Evolutionary conservation across 768 basidiomycete species (phyloP), one percentile per base, ranked within the genome.

Genomic region (Termitomyces sp.): DNA sequence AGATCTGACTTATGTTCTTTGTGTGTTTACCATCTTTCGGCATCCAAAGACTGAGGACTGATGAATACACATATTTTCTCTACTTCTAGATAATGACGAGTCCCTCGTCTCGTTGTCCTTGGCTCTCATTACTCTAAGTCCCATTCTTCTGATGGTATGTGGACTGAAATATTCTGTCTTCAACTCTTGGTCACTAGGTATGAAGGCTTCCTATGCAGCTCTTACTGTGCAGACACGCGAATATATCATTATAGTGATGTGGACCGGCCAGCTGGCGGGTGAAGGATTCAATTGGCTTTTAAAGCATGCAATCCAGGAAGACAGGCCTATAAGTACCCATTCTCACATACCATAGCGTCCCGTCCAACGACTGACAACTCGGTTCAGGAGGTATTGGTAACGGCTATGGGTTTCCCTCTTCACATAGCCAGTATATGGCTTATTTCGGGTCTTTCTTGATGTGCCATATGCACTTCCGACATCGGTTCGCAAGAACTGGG

Each of bases 401-500:
- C 54, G 91, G 91, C 14, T 93, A 92, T 66, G 92, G 90, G 7
- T 93, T 93, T 63, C 92, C 92, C 0, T 92, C 91, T 0, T 92
- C 90, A 14, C 92, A 94, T 66, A 90, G 89, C 69, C 92, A 94
- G 70, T 92, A 87, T 68, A 92, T 94, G 92, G 92, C 84, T 16
- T 94, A 89, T 71, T 93, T 94, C 61, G 77, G 86, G 5, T 77
- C 89, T 0, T 94, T 93, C 69, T 69, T 93, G 43, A 66, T 85
- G 42, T 83, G 87, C 65, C 92, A 94, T 71, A 66, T 93, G 48
- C 81, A 80, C 60, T 85, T 84, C 60, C 82, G 83, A 35, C 90
- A 92, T 63, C 77, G 79, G 3, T 90, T 89, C 61, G 55, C 75
- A 2, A 70, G 82, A 3, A 83, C 81, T 1, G 87, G 87, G 7